Conservation (phyloP, 2,329 filamentous ascomycete species). For the Apiospora koreana region DNA sequence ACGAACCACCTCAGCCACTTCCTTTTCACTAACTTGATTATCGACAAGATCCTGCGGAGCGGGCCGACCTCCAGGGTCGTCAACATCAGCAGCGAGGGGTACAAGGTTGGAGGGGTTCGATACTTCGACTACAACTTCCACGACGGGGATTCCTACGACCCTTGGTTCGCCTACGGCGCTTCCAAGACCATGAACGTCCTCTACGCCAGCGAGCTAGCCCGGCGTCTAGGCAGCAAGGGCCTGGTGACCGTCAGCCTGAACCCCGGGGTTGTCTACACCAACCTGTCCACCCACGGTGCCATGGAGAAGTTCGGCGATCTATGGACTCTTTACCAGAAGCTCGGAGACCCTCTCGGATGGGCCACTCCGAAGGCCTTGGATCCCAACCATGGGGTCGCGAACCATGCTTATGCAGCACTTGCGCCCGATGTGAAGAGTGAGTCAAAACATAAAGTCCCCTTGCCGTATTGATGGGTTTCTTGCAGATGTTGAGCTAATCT, state of each 20-base stretch:
- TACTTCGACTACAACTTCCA: too few species aligned
- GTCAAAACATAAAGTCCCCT: not conserved
- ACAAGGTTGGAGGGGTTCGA: too few species aligned
- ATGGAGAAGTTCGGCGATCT: not conserved
- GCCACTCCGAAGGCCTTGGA: conserved; percentile 26
- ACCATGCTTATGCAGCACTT: conserved; percentile 36
- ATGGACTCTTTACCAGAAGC: not conserved
- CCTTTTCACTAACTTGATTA: too few species aligned
- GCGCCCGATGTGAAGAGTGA: conserved; percentile 17
- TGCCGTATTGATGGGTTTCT: not conserved
- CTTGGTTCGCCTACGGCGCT: too few species aligned
- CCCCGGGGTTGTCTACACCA: conserved; percentile 31
- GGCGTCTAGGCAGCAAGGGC: conserved; percentile 20
- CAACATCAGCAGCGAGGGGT: too few species aligned
- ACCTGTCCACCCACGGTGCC: conserved; percentile 16
- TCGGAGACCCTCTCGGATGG: conserved; percentile 23
- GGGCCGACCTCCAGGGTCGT: too few species aligned
- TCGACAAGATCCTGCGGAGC: too few species aligned
- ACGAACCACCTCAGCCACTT: too few species aligned
- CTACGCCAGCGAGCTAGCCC: conserved; percentile 19
- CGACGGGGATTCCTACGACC: too few species aligned
- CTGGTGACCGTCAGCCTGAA: conserved; percentile 34
- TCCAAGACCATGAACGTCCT: too few species aligned
- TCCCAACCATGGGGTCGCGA: conserved; percentile 33
- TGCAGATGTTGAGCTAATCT: not conserved